A percentile compares a stretch with the other conserved stretches of the same genome.
phyloP scores from a whole-genome alignment of 345 rosid species.

The Citrus reticulata region DNA sequence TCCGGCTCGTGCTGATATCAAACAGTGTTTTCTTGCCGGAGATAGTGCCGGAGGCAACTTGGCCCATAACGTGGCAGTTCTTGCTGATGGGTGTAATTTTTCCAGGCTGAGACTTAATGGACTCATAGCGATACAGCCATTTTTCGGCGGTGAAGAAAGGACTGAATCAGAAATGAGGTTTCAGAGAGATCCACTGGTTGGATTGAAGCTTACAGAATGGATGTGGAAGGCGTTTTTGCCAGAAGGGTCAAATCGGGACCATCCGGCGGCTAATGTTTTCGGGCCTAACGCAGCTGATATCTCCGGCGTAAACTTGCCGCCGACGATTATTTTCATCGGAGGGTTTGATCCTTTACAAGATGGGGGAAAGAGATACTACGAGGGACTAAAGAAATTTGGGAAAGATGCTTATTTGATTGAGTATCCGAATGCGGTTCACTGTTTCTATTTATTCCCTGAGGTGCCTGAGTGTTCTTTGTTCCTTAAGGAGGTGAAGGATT shows the following conservation, averaged over 20 bases:
- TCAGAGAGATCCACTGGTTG: not conserved
- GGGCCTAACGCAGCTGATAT: not conserved
- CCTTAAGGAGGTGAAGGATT: conserved; percentile 15
- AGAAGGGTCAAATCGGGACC: conserved; percentile 10
- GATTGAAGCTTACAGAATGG: conserved; percentile 5
- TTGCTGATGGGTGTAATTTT: not conserved
- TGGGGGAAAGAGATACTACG: conserved; percentile 24
- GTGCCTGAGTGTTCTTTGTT: conserved; percentile 19
- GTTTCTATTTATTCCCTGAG: conserved; percentile 19
- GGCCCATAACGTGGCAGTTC: conserved; percentile 26
- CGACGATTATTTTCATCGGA: not conserved
- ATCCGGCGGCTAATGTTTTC: not conserved
- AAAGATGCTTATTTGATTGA: conserved; percentile 15
- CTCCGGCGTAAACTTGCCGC: conserved; percentile 4
- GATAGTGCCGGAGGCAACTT: conserved; percentile 33
- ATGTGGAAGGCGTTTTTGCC: conserved; percentile 17
- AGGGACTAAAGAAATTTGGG: conserved; percentile 21
- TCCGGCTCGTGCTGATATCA: not conserved
- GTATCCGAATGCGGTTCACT: conserved; percentile 3
- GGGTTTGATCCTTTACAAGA: conserved; percentile 28
- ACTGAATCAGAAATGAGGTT: conserved; percentile 14
- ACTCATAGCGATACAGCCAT: conserved; percentile 22
- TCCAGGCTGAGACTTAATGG: conserved; percentile 4
- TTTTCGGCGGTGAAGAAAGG: conserved; percentile 27
- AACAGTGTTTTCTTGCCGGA: conserved; percentile 18